Conservation (phyloP, 768 basidiomycete genomes). For the Pleurotus tuoliensis region DNA sequence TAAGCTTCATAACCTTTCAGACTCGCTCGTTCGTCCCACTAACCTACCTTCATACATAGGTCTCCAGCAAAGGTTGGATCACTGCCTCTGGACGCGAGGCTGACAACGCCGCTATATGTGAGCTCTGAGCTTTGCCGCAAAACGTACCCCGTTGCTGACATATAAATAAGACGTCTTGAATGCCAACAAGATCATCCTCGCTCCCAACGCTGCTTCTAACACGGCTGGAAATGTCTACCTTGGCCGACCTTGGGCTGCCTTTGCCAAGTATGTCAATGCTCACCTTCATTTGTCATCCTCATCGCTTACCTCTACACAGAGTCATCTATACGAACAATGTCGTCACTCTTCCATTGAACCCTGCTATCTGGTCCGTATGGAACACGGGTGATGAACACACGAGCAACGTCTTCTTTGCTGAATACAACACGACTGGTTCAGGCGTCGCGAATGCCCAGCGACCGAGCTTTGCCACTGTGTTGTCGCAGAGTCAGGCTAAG, state of each 20-base stretch:
- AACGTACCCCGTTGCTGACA: background rate
- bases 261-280: conserved; percentile 31
- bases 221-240: conserved; percentile 35
- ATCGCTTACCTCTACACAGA: conserved; percentile 17
- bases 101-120: conserved; percentile 42
- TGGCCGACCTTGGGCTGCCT: conserved; percentile 48
- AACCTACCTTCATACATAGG: background rate
- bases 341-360: conserved; percentile 35
- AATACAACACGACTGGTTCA: conserved; percentile 40
- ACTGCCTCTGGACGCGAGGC: conserved; percentile 46
- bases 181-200: conserved; percentile 38
- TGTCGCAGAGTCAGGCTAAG: conserved; percentile 33
- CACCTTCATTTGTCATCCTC: background rate
- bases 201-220: conserved; percentile 32
- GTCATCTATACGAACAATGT: conserved; percentile 47
- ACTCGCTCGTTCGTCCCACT: background rate
- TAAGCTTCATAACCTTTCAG: background rate
- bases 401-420: conserved; percentile 42
- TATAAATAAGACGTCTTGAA: conserved; percentile 37
- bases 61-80: conserved; percentile 39
- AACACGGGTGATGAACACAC: conserved; percentile 29
- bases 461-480: conserved; percentile 35
- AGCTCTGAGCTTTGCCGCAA: conserved; percentile 12
- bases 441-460: conserved; percentile 32
- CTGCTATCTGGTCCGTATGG: conserved; percentile 46